These are phyloP conservation scores for Saraca asoca DNA, from an alignment of 331 rosid genomes.

Conservation along the genomic window DNA sequence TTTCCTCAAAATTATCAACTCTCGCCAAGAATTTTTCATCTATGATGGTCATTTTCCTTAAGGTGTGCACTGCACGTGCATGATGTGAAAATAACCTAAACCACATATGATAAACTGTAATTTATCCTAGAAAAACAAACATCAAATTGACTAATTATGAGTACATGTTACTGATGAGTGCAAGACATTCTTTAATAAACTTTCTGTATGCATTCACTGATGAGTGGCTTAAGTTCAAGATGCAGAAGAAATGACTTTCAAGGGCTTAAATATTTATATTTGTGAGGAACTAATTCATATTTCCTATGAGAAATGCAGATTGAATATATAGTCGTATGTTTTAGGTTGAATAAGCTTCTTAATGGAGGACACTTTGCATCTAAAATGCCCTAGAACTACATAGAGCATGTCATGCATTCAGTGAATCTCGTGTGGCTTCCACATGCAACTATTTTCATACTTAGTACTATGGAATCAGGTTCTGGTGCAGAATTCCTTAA, in stretches of 20 bases:
- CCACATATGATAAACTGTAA: no score
- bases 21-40: no score
- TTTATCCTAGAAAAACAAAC: no score
- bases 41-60: no score
- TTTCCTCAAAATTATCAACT: no score
- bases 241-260: background rate
- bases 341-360: background rate
- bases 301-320: no score
- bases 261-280: background rate
- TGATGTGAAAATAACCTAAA: no score
- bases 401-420: constrained; percentile 11
- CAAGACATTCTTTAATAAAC: no score
- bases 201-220: background rate
- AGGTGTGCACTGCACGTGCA: no score
- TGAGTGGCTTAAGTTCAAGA: no score
- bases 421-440: constrained; percentile 28
- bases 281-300: background rate
- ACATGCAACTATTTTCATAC: constrained; percentile 2
- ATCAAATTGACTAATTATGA: no score
- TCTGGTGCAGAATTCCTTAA: background rate
- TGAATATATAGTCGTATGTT: background rate
- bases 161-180: no score
- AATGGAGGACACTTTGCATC: background rate
- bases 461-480: background rate
- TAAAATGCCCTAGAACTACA: constrained; percentile 7